Conservation (phyloP, 805 yeast species). For the Nakazawaea ishiwadae region DNA sequence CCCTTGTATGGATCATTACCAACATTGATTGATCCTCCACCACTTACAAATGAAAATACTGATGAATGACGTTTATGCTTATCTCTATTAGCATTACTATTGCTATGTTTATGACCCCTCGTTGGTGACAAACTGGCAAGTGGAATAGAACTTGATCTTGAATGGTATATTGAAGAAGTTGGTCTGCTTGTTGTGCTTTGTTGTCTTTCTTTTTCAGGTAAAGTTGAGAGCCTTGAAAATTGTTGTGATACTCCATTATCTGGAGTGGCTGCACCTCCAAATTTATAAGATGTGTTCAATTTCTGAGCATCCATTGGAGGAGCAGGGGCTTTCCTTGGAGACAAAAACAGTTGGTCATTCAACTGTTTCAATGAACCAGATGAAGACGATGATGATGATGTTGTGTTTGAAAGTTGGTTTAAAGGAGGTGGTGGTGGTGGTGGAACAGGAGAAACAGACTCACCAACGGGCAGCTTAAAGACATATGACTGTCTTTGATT, state of each 20-base stretch:
- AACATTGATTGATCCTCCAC: conserved; percentile 5
- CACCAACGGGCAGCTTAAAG: conserved; percentile 1
- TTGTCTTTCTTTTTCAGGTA: conserved; percentile 12
- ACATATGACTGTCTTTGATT: conserved; percentile 3
- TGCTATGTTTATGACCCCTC: conserved; percentile 26
- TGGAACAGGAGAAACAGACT: no score
- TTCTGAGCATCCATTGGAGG: conserved; percentile 45
- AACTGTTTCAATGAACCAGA: not conserved
- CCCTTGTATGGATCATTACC: conserved; percentile 11
- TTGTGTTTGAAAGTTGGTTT: not conserved
- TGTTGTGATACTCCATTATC: conserved; percentile 3
- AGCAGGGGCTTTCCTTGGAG: conserved; percentile 72
- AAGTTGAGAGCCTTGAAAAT: conserved; percentile 8
- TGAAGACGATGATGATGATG: conserved; percentile 2
- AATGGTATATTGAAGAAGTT: conserved; percentile 37
- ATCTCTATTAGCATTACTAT: conserved; percentile 21
- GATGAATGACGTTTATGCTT: conserved; percentile 60
- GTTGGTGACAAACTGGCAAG: conserved; percentile 23
- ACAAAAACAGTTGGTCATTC: conserved; percentile 32
- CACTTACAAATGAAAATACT: conserved; percentile 44
- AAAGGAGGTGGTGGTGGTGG: not conserved
- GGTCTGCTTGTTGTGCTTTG: conserved; percentile 10
- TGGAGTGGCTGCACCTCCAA: conserved; percentile 17
- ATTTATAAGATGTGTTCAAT: conserved; percentile 17
- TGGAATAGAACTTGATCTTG: conserved; percentile 30